Base-by-base conservation (phyloP, 257 asterid genomes). In the Nicotiana undulata region DNA sequence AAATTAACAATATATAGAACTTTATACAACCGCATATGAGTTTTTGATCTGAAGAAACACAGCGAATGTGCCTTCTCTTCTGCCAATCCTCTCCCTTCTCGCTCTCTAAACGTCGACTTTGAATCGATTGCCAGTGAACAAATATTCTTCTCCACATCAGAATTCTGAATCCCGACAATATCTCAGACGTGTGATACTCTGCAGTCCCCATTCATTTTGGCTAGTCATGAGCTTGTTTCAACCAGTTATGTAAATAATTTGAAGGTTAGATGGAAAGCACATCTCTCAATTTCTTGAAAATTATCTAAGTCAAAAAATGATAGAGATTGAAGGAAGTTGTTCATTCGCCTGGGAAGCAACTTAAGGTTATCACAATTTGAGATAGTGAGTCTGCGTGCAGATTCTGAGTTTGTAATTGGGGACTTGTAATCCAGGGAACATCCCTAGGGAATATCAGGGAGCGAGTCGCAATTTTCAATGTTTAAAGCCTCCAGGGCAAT, bases 221-320 rank as follows among this genome's bases (percentile, higher is more conserved):
- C 40, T 6, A 16, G 22, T 70, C 72, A 58, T 28, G 13, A 81
- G 75, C 74, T 58, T 70, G 31, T 56, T 11, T 10, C 80, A 72
- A 15, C 49, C 52, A 46, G 9, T 32, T 26, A 81, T 70, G 16
- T 18, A 37, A 9, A 70, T 34, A 11, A 40, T 16, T 20, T 58
- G 72, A 53, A 81, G 76, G 72, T 61, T n/a, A 4, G 52, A 59
- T 29, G 70, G 80, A 18, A 81, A 37, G 37, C 83, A 31, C 60
- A 74, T 53, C 52, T 40, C 5, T 72, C 80, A 5, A 72, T 70
- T 46, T 58, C 80, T 4, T 70, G 80, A 58, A 34, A 81, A 28
- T 26, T 17, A 51, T 20, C 2, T 3, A 81, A 4, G 16, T 46
- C 0, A 11, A 70, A 20, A 55, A 6, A 40, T 9, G 4, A 31